These are phyloP conservation scores for Russula compacta DNA, from an alignment of 768 basidiomycete genomes.

Conservation along the genomic window DNA sequence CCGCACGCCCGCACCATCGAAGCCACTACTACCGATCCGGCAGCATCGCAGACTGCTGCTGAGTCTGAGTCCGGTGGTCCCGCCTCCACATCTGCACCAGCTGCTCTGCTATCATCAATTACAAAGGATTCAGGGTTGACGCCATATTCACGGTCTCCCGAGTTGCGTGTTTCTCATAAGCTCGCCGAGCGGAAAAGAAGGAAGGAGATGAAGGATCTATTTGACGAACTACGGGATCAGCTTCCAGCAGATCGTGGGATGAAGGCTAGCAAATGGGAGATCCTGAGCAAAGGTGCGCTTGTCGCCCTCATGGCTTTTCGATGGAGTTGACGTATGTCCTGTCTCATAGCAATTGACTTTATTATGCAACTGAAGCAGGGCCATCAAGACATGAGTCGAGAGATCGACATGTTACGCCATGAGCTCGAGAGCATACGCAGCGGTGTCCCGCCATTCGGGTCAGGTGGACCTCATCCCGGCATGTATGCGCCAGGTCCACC, in stretches of 20 bases:
- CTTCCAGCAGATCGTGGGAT: conserved; percentile 87
- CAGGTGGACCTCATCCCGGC: conserved; percentile 33
- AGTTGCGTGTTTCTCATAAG: conserved; percentile 92
- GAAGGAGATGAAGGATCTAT: conserved; percentile 99
- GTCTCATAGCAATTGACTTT: conserved; percentile 74
- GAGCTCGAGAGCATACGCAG: conserved; percentile 59
- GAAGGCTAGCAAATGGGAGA: conserved; percentile 99
- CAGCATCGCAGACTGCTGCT: conserved; percentile 18
- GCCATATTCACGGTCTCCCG: conserved; percentile 93
- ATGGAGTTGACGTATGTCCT: neutral
- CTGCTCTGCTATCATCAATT: conserved; percentile 33
- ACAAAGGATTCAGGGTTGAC: conserved; percentile 36
- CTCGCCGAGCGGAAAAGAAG: conserved; percentile 93
- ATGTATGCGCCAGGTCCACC: conserved; percentile 30
- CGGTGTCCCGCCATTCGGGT: conserved; percentile 42
- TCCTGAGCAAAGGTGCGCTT: conserved; percentile 80
- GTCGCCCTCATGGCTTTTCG: neutral
- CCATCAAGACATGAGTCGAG: conserved; percentile 68
- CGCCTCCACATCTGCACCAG: conserved; percentile 16
- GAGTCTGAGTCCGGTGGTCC: conserved; percentile 17
- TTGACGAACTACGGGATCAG: conserved; percentile 91
- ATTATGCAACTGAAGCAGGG: conserved; percentile 68
- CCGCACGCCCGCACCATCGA: conserved; percentile 32
- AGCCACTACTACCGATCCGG: conserved; percentile 29
- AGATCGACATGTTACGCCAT: conserved; percentile 69